Base-by-base conservation (phyloP, 352 stramenopile genomes). In the Phytophthora gonapodyides region DNA sequence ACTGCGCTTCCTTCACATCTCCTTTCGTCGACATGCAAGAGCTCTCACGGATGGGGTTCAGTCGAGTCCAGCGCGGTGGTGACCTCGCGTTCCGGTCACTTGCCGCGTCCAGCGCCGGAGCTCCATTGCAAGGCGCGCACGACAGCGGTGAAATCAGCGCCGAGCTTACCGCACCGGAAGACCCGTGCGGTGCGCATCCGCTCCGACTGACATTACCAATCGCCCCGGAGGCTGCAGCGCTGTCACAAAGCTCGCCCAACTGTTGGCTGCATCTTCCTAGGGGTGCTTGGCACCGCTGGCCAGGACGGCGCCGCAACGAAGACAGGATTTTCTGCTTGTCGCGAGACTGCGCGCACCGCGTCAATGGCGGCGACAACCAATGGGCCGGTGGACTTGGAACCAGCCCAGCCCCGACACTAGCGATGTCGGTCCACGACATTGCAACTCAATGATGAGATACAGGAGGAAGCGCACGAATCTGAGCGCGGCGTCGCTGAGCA, bases 1-100 rank as follows among this genome's bases (percentile, higher is more conserved):
- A 60, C n/a, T n/a, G n/a, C 64, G 58, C 53, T 52, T 59, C 68
- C 38, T 35, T n/a, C 36, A 47, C 17, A 60, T n/a, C 24, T 36
- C 11, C 10, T 63, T 63, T 60, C 52, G 64, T 69, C 41, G 24
- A 60, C 64, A 68, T 59, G 48, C 19, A 34, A 21, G 19, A 62
- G 60, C 53, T 63, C 33, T 13, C 27, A 31, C 13, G 52, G 59
- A 48, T 67, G 46, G 56, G 36, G 38, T 53, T 61, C 46, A 64
- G 55, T 36, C 15, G 17, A 19, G 35, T 54, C 35, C 41, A 55
- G 43, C 31, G 30, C 36, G 13, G 33, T 50, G 21, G 33, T 60
- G 49, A 43, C 21, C 19, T 51, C 40, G 57, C 17, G 46, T 9
- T 51, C 24, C n/a, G 16, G 52, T 47, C 30, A 35, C 34, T 15